Evolutionary conservation across 2,329 filamentous ascomycete species (phyloP).

Genomic region (Aspergillus neoniger): DNA sequence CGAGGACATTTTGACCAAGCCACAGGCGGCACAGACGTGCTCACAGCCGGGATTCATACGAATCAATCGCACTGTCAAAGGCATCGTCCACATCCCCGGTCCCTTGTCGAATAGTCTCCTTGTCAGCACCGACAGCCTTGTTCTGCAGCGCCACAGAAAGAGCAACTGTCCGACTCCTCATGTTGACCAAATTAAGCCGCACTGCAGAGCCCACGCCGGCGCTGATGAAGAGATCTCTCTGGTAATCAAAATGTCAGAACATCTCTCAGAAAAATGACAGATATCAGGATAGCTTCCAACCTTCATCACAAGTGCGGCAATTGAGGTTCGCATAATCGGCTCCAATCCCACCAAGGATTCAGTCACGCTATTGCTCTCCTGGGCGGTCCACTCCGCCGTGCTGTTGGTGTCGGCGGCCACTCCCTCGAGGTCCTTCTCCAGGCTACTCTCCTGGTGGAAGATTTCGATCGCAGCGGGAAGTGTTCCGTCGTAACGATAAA

Average conservation of each 20-base stretch:
- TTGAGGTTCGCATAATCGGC: constrained; percentile 4
- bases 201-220: constrained; percentile 5
- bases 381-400: not conserved
- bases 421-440: not conserved
- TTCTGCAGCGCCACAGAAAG: constrained; percentile 1
- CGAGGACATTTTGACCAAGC: not conserved
- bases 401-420: not conserved
- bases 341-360: constrained; percentile 3
- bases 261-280: too few species aligned
- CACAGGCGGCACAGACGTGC: too few species aligned
- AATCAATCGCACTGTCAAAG: constrained; percentile 10
- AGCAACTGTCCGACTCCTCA: not conserved
- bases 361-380: constrained; percentile 7
- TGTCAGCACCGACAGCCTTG: not conserved
- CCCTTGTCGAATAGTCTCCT: constrained; percentile 6
- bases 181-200: not conserved
- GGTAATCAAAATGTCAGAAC: not conserved
- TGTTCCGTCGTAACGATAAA: constrained; percentile 5
- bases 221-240: not conserved
- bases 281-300: not conserved
- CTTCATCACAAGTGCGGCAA: constrained; percentile 4
- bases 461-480: constrained; percentile 6
- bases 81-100: constrained; percentile 12
- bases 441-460: not conserved
- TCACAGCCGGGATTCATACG: not conserved